Evolutionary conservation across 306 rosid genomes (phyloP).

Genomic region (Inga laurina): DNA sequence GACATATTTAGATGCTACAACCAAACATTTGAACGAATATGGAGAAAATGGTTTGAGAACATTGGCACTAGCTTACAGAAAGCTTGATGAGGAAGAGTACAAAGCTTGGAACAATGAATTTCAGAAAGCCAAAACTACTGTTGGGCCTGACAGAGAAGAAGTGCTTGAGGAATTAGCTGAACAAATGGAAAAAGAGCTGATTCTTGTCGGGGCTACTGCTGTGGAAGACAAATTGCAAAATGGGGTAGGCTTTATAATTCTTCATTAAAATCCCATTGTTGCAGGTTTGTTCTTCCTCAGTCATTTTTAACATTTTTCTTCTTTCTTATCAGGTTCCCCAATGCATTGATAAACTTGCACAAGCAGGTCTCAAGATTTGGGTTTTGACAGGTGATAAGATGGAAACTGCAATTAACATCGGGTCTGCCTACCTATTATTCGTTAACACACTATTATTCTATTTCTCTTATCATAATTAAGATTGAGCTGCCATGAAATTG

Average conservation of each 20-base stretch:
- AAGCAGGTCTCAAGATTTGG: slow-evolving; percentile 99
- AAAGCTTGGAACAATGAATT: slow-evolving; percentile 76
- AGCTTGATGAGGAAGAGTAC: slow-evolving; percentile 80
- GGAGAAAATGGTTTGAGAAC: slow-evolving; percentile 97
- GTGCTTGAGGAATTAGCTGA: slow-evolving; percentile 77
- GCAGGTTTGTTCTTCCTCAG: slow-evolving; percentile 16
- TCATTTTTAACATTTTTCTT: slow-evolving; percentile 1
- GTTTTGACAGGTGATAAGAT: slow-evolving; percentile 98
- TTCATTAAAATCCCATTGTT: slow-evolving; percentile 15
- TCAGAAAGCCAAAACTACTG: slow-evolving; percentile 81
- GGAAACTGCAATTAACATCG: slow-evolving; percentile 99
- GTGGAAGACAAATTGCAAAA: slow-evolving; percentile 97
- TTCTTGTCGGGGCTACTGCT: slow-evolving; percentile 96
- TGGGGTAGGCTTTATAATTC: slow-evolving; percentile 62
- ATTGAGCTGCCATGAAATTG: slow-evolving; percentile 15
- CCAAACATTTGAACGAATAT: slow-evolving; percentile 85
- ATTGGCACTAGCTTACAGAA: slow-evolving; percentile 82
- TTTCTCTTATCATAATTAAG: slow-evolving; percentile 22
- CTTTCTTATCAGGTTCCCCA: slow-evolving; percentile 79
- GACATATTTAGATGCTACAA: slow-evolving; percentile 65
- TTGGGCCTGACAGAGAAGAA: slow-evolving; percentile 80
- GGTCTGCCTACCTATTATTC: slow-evolving; percentile 56
- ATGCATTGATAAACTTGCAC: slow-evolving; percentile 98
- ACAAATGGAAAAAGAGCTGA: slow-evolving; percentile 76
- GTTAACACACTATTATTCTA: slow-evolving; percentile 13